Evolutionary conservation across 2,329 filamentous ascomycete genomes (phyloP), one percentile per base, ranked within the genome.

Genomic region (Trichoderma polysporum): DNA sequence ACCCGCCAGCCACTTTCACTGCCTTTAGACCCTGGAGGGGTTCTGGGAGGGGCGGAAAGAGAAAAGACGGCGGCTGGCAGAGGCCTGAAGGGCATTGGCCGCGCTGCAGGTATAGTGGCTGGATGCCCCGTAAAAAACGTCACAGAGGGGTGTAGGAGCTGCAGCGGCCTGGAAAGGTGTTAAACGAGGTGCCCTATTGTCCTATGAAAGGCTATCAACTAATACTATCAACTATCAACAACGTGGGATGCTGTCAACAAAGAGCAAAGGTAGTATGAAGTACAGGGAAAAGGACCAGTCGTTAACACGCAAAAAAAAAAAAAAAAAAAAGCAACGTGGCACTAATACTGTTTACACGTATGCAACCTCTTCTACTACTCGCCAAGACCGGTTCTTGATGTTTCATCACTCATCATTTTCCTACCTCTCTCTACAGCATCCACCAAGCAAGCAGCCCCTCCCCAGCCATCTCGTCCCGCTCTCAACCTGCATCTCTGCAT

Each of bases 121-220:
- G 59, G 49, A 50, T 35, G 49, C 33, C 35, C 60, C 60, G 49
- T 52, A 31, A 41, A 54, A 63, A 63, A 63, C 60, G 60, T 63
- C 60, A 63, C 60, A 56, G 50, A 63, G 50, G 60, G 35, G 60
- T 45, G 39, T 19, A n/a, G 39, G 56, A 31, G 33, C 25, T 57
- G 41, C 27, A 50, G 12, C 45, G n/a, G 41, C 19, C 41, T 45
- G n/a, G 41, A 45, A 45, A 19, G n/a, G n/a, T n/a, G n/a, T n/a
- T 57, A 57, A 45, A 58, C 54, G 37, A 58, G 54, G 37, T 15
- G 52, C 52, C n/a, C 52, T 54, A 45, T 27, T n/a, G n/a, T n/a
- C n/a, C n/a, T n/a, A n/a, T n/a, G 33, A 27, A 58, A 27, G 25
- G 31, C 47, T 50, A 6, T 29, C 45, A 13, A 19, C 27, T 10